Evolutionary conservation across 176 grass and related monocot species (phyloP), one percentile per base, ranked within the genome.

Genomic region (Cenchrus americanus): DNA sequence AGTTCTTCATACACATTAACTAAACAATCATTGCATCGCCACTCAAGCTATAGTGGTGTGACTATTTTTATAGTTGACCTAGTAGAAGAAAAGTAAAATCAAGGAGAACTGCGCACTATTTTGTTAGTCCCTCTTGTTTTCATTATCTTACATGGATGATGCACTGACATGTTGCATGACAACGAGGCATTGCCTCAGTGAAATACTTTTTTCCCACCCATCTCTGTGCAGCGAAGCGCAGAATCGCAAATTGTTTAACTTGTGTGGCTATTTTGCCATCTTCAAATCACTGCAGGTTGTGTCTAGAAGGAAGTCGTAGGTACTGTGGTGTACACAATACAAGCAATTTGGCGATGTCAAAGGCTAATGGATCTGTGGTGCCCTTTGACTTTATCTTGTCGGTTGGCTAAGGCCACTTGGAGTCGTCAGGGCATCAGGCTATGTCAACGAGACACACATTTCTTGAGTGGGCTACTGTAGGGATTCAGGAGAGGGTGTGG

Each of bases 351-450:
- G 55, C 61, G 73, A 75, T 83, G 62, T 72, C 18, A 71, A 82
- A 76, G 78, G 74, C 65, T 68, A 71, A 57, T 60, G 17, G 55
- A 60, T 86, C 60, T 41, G 23, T 70, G 83, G 88, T 93, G 88
- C 53, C 61, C 60, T 87, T 95, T 92, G 93, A 95, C 93, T 92
- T 94, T 91, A 93, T 96, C 88, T 74, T 93, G 91, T 96, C 83
- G 81, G 88, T 92, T 85, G 82, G 91, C 83, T 82, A 81, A 87
- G 84, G 34, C 86, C 89, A 89, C 81, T 87, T 87, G 79, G 80
- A 71, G 77, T 84, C 13, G 53, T 73, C 67, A 70, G 19, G 50
- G 49, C 47, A 70, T 84, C 62, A 73, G 62, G 76, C 41, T 60
- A 90, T 65, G 71, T 88, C 89, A 94, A 85, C n/a, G 22, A 88